phyloP scores from a whole-genome alignment of 1,284 basidiomycete species.

The Leucoagaricus sp. region DNA sequence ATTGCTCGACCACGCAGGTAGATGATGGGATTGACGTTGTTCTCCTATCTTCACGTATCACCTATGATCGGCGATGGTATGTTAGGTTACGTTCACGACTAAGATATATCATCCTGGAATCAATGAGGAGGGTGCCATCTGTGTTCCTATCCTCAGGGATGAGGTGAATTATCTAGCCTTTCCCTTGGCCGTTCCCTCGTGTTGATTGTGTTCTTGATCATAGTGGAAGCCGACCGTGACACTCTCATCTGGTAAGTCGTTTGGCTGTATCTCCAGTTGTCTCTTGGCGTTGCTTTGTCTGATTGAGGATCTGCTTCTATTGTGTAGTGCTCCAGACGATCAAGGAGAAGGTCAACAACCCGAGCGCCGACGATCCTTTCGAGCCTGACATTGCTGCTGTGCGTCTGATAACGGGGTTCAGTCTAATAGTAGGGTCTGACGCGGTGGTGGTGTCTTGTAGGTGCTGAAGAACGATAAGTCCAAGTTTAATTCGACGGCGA shows the following conservation, averaged over 20 bases:
- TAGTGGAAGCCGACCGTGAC: constrained; percentile 92
- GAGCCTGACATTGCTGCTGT: constrained; percentile 83
- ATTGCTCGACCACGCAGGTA: constrained; percentile 63
- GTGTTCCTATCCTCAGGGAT: constrained; percentile 78
- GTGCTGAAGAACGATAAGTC: constrained; percentile 70
- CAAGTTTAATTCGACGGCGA: constrained; percentile 73
- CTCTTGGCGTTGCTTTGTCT: not conserved
- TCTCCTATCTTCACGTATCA: constrained; percentile 8
- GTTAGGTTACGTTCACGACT: constrained; percentile 83
- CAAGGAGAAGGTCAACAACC: constrained; percentile 86
- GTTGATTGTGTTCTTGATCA: not conserved
- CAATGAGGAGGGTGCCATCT: constrained; percentile 87
- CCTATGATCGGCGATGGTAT: not conserved
- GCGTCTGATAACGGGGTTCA: constrained; percentile 25
- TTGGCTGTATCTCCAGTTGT: not conserved
- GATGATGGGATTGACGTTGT: constrained; percentile 11
- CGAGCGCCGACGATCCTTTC: constrained; percentile 88
- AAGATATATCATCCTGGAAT: constrained; percentile 94
- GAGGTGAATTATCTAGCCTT: constrained; percentile 56
- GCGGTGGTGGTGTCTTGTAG: constrained; percentile 36
- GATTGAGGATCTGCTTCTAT: constrained; percentile 7
- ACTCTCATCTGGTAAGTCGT: constrained; percentile 65
- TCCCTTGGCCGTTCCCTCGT: constrained; percentile 1
- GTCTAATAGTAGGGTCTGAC: not conserved
- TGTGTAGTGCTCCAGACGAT: constrained; percentile 74